Conservation (phyloP, 169 alveolate genomes). For the Cryptosporidium xiaoi region DNA sequence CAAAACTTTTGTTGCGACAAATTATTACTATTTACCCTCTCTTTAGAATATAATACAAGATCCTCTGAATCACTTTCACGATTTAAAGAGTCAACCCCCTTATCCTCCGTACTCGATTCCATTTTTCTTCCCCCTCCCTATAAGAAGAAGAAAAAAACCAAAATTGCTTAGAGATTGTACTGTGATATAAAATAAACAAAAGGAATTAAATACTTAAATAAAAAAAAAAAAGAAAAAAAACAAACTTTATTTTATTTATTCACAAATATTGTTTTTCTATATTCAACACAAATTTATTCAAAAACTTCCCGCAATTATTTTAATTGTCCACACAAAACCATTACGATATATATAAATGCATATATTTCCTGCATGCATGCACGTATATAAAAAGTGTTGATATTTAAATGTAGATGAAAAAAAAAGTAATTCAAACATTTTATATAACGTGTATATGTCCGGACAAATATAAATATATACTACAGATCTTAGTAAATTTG, state of each 20-base stretch:
- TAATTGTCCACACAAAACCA: conserved; percentile 67
- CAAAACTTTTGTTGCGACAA: conserved; percentile 18
- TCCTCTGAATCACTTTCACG: conserved; percentile 17
- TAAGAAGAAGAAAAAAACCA: neutral
- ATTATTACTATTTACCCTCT: neutral
- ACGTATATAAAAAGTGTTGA: too few relatives aligned
- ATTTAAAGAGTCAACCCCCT: neutral
- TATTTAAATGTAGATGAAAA: too few relatives aligned
- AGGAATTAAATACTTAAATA: neutral
- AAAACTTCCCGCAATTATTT: conserved; percentile 39
- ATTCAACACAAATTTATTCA: conserved; percentile 30
- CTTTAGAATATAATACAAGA: conserved; percentile 22
- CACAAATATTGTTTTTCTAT: conserved; percentile 11
- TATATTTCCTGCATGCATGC: conserved; percentile 9
- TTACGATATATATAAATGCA: conserved; percentile 45
- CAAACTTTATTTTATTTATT: conserved; percentile 24
- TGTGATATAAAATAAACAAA: neutral
- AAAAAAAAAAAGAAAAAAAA: neutral
- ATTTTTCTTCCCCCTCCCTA: neutral
- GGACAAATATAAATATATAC: too few relatives aligned
- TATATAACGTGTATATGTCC: too few relatives aligned
- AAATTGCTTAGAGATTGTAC: neutral
- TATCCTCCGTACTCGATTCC: neutral
- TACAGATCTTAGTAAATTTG: too few relatives aligned
- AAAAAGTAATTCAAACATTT: too few relatives aligned